Conservation (phyloP, 2,329 filamentous ascomycete species). For the Xylaria hypoxylon region DNA sequence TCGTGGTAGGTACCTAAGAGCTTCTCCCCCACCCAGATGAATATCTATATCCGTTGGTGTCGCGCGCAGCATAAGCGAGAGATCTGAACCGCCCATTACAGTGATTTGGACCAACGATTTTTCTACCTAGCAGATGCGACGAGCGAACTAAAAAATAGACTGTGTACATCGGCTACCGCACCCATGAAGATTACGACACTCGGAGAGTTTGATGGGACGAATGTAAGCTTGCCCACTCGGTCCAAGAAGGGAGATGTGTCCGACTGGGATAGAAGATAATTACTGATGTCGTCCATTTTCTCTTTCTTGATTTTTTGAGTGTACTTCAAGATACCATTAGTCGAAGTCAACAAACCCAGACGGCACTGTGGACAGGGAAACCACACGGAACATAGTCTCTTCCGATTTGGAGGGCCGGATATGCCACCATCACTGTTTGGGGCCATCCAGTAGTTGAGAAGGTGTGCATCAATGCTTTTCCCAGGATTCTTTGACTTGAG, state of each 20-base stretch:
- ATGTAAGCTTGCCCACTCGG: slow-evolving; percentile 1
- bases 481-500: not conserved
- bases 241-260: not conserved
- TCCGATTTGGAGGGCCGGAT: slow-evolving; percentile 25
- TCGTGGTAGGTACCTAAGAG: slow-evolving; percentile 14
- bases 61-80: slow-evolving; percentile 39
- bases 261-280: slow-evolving; percentile 3
- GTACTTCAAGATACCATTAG: slow-evolving; percentile 32
- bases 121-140: not conserved
- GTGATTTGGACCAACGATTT: slow-evolving; percentile 14
- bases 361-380: slow-evolving; percentile 28
- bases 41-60: slow-evolving; percentile 26
- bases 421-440: slow-evolving; percentile 17
- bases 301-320: not conserved
- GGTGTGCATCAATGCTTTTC: slow-evolving; percentile 1
- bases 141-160: slow-evolving; percentile 1
- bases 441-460: slow-evolving; percentile 4
- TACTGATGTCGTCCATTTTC: slow-evolving; percentile 2
- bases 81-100: slow-evolving; percentile 27
- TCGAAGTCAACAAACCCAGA: slow-evolving; percentile 22
- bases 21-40: not conserved
- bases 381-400: slow-evolving; percentile 3
- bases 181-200: slow-evolving; percentile 1
- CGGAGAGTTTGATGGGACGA: slow-evolving; percentile 10
- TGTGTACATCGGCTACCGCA: slow-evolving; percentile 8